Conservation (phyloP, 805 yeast species). For the Candida silvicultrix region DNA sequence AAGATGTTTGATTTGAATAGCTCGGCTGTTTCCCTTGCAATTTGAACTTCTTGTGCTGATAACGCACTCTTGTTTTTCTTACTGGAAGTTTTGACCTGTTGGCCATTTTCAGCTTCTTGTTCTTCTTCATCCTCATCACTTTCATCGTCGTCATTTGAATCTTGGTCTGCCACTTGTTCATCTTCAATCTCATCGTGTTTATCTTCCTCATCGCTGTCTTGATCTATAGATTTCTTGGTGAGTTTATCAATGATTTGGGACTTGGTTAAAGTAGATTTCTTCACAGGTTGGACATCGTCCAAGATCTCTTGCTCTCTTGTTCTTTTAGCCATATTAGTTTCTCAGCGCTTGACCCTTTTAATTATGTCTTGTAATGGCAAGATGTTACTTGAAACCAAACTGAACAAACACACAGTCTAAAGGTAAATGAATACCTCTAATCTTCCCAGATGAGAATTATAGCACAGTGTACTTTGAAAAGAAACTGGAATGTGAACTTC, state of each 20-base stretch:
- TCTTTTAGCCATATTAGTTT: constrained; percentile 14
- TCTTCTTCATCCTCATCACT: constrained; percentile 17
- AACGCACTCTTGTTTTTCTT: constrained; percentile 26
- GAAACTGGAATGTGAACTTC: not conserved
- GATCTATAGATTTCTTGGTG: constrained; percentile 4
- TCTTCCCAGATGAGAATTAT: not conserved
- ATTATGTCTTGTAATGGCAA: not conserved
- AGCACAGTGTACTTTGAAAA: not conserved
- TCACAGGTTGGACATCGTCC: constrained; percentile 9
- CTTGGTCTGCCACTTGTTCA: constrained; percentile 5
- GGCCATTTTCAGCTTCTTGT: constrained; percentile 22
- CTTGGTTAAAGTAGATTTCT: constrained; percentile 17
- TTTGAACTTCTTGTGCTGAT: constrained; percentile 78
- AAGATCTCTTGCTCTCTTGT: constrained; percentile 12
- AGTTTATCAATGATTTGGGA: constrained; percentile 14
- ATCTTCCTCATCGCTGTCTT: constrained; percentile 1
- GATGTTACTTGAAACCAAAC: no score
- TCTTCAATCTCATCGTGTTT: constrained; percentile 4
- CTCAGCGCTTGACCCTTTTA: no score
- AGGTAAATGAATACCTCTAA: not conserved
- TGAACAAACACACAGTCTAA: not conserved
- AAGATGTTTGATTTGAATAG: constrained; percentile 91
- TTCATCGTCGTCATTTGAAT: constrained; percentile 5
- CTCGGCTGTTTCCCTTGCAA: constrained; percentile 91
- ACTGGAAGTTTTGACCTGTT: not conserved